Evolutionary conservation across 2,329 filamentous ascomycete genomes (phyloP).

Genomic region (Pestalotiopsis sp.): DNA sequence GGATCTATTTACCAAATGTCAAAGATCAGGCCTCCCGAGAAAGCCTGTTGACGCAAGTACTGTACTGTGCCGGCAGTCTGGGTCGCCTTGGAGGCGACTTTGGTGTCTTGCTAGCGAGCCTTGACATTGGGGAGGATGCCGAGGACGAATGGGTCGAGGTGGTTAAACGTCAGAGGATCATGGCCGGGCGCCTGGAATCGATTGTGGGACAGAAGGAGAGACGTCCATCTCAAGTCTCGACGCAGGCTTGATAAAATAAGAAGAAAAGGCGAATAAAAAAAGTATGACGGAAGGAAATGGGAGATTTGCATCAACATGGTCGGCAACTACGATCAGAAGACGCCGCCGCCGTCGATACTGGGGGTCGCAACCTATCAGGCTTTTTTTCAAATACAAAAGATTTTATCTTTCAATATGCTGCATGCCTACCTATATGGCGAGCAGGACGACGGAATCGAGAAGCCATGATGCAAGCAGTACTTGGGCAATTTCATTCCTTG

Average conservation of each 20-base stretch:
- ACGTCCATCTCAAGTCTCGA: slow-evolving; percentile 14
- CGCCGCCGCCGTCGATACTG: no score
- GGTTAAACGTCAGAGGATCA: slow-evolving; percentile 81
- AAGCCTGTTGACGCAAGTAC: slow-evolving; percentile 85
- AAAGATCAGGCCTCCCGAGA: slow-evolving; percentile 78
- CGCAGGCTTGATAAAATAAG: slow-evolving; percentile 15
- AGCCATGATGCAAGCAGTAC: no score
- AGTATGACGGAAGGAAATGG: not conserved
- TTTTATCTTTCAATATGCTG: no score
- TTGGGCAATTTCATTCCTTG: no score
- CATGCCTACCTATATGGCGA: no score
- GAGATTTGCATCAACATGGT: not conserved
- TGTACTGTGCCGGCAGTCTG: slow-evolving; percentile 90
- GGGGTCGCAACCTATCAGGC: no score
- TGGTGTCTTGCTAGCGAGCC: slow-evolving; percentile 76
- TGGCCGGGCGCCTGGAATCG: slow-evolving; percentile 76
- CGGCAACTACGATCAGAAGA: no score
- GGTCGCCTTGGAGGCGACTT: slow-evolving; percentile 92
- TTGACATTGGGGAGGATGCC: slow-evolving; percentile 43
- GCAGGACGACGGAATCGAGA: no score
- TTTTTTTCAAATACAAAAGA: no score
- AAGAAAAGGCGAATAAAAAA: not conserved
- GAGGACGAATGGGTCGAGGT: slow-evolving; percentile 82
- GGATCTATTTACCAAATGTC: slow-evolving; percentile 77
- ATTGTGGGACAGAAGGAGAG: slow-evolving; percentile 58